Evolutionary conservation across 1,139 yeast species (phyloP), one percentile per base, ranked within the genome.

Genomic region (Torulaspora pretoriensis): DNA sequence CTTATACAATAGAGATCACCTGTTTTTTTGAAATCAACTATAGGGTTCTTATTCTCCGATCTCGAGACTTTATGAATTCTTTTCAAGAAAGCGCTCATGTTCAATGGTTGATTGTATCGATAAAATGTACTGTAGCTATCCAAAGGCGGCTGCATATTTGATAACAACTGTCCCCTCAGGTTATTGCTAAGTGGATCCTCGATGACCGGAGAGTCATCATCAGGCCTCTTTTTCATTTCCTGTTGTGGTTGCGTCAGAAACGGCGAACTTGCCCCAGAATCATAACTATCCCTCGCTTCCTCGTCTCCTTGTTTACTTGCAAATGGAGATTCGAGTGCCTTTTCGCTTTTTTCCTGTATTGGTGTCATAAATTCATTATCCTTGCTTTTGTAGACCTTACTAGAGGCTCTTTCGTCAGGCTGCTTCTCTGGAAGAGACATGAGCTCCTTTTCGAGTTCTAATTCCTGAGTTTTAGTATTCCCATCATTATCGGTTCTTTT

Each of bases 1-100:
- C 80, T 71, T 46, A 87, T 68, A 50, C 81, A 77, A 57, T 71
- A 79, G 4, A 77, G 68, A 43, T 75, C 80, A 38, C 72, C 72
- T 1, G 78, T 80, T 47, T 47, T 68, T 55, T 42, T 60, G 40
- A 63, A 61, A 40, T 59, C 61, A 5, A 62, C 59, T 3, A 62
- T 63, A 6, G 67, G 66, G 28, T 57, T 59, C 42, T 60, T 53
- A 42, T 71, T 68, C 19, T 74, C 72, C 29, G 66, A 61, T 30
- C 64, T 68, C 30, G 69, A 59, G 43, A 68, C 67, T 25, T 59
- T 61, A 42, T 59, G 63, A 24, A 69, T 58, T 39, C 67, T 71
- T 36, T 67, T 71, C 58, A 50, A 67, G 19, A 63, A 62, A 24
- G 59, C 45, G 48, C 65, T 64, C 68, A 68, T 64, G 32, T 63